Percentiles rank a stretch among this genome's conserved stretches.
Conservation (phyloP, 1,284 basidiomycete species). For the Pascua sp. region DNA sequence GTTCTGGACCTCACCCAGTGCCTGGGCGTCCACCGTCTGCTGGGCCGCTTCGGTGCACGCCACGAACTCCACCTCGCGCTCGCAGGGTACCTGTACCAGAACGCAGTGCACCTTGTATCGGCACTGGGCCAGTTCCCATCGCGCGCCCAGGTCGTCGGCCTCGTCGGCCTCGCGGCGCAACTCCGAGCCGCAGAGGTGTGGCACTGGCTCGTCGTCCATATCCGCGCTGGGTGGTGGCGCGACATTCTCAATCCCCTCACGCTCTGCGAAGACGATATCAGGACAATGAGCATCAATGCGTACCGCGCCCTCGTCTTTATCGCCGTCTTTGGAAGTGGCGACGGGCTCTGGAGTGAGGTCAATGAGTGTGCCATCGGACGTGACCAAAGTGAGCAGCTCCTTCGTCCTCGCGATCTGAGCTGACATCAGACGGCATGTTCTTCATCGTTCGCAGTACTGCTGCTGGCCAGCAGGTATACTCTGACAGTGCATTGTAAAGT, state of each 20-base stretch:
- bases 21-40: constrained; percentile 2
- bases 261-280: not conserved
- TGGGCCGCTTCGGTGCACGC: constrained; percentile 1
- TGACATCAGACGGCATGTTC: not conserved
- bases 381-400: not conserved
- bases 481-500: not conserved
- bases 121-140: not conserved
- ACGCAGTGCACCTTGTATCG: constrained; percentile 1
- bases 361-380: not conserved
- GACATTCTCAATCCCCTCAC: constrained; percentile 3
- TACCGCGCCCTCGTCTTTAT: not conserved
- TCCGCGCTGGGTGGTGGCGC: constrained; percentile 7
- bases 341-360: not conserved
- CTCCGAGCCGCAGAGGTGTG: constrained; percentile 1
- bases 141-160: not conserved
- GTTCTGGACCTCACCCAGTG: constrained; percentile 1
- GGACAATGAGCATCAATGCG: not conserved
- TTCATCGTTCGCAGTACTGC: not conserved
- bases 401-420: too few species aligned
- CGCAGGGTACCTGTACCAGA: not conserved
- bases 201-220: constrained; percentile 3
- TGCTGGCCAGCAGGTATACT: not conserved
- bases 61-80: constrained; percentile 2
- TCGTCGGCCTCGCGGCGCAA: constrained; percentile 3
- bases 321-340: not conserved